Base-by-base conservation (phyloP, 345 rosid genomes). In the Lenwebbia sp. region DNA sequence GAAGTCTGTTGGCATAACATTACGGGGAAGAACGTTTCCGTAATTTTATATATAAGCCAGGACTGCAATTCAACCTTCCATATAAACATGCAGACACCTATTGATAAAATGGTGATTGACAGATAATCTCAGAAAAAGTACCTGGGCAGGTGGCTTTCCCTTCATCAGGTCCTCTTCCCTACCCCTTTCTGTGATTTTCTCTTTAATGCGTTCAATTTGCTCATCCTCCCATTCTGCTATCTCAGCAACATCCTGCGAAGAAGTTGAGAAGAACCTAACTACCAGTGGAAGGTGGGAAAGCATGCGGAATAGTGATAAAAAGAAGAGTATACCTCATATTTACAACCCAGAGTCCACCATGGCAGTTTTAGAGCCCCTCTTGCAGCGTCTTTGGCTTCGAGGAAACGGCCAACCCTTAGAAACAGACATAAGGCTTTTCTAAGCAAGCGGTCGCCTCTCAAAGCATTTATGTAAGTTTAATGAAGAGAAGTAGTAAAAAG, bases 161-260 rank as follows among this genome's bases (percentile, higher is more conserved):
- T 95, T 95, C 90, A 94, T 94, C 33, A 96, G 76, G 90, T 96
- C 98, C 53, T 94, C 99, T 75, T 55, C 88, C 86, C 92, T 92
- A 86, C 99, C 99, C 88, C 93, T 96, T 85, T 94, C 95, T 6
- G 95, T 89, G 83, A 96, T 92, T 89, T 93, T 96, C 91, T 96
- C 98, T 85, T 89, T 92, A 53, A 95, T 88, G 89, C 91, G 95
- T 87, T 96, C 98, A 22, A 96, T 95, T 86, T 95, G 98, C 87
- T 96, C 97, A 85, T 94, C 99, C 83, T 95, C 98, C 99, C 99
- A 96, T 70, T 92, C 95, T n/a, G 99, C 99, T 76, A 94, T 89
- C 82, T 86, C 82, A 23, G 98, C 98, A 87, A 91, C 98, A 33
- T 94, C 95, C 98, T 95, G 81, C 47, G 89, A 75, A 70, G 37